Evolutionary conservation across 768 basidiomycete species (phyloP), one percentile per base, ranked within the genome.

Genomic region (Hebeloma cylindrosporum): DNA sequence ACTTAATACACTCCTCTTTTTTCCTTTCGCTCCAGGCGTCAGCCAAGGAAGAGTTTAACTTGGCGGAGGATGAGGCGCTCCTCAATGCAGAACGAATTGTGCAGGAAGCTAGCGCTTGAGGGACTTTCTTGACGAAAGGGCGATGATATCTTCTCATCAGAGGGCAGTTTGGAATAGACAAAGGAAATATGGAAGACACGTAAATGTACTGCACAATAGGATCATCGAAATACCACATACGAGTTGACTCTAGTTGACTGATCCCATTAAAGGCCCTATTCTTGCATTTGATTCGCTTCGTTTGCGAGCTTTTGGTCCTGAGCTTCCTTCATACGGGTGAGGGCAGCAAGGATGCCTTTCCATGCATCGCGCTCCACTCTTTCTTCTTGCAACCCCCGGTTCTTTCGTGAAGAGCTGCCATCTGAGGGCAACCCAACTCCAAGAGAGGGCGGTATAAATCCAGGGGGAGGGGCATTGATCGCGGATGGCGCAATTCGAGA

Each of bases 401-500:
- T 79, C 57, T 64, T 69, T 46, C 54, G 63, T 17, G 61, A 52
- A 3, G 66, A 51, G 29, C 64, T 64, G 4, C 58, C 59, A 22
- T 68, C 67, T 8, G 71, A 56, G 2, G 88, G 85, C 40, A 87
- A 73, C 3, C 85, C 85, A 9, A 89, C 86, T 5, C 88, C 88
- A 11, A 88, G 78, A 5, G 86, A 83, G 3, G 88, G 83, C 5
- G 88, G 88, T 7, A 89, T 69, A 59, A 88, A 87, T 20, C 78
- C 80, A 0, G 74, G 76, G 5, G 81, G 77, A 25, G 87, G 87
- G 1, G 88, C 88, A 37, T 83, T 85, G 56, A 92, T 88, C n/a
- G 87, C 83, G n/a, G 87, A 86, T 7, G 88, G 88, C 30, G 88
- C 85, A 58, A 91, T 88, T 52, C 88, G 82, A 7, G 87, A 85